These are phyloP conservation scores for Chlamydomonas eustigma DNA, from an alignment of 139 green algal species.

Conservation along the genomic window DNA sequence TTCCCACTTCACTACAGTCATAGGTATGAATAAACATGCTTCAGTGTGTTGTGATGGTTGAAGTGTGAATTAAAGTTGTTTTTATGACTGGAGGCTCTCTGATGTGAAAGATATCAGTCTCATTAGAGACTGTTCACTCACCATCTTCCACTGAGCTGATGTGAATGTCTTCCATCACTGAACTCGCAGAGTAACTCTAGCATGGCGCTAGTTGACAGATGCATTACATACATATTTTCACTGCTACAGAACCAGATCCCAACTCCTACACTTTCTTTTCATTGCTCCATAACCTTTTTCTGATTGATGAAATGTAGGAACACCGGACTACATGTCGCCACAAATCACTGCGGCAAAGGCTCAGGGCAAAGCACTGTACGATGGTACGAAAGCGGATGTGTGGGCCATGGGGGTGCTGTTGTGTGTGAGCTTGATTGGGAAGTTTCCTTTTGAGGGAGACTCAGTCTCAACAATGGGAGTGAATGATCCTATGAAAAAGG, in stretches of 20 bases:
- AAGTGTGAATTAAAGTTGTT: no score
- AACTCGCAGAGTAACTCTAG: no score
- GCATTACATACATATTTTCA: no score
- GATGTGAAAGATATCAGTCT: no score
- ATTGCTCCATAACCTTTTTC: background rate
- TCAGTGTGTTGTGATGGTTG: no score
- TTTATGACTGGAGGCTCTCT: no score
- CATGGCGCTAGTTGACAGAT: no score
- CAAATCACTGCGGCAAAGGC: constrained; percentile 29
- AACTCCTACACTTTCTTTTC: background rate
- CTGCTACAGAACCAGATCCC: no score
- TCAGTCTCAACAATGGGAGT: constrained; percentile 20
- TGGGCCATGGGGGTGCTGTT: constrained; percentile 52
- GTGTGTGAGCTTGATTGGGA: constrained; percentile 21
- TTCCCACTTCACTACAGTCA: constrained; percentile 73
- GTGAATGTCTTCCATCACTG: no score
- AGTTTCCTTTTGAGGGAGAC: constrained; percentile 56
- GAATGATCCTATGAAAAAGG: constrained; percentile 36
- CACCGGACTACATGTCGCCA: constrained; percentile 44
- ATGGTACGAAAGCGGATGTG: constrained; percentile 42
- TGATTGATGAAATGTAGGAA: constrained; percentile 16
- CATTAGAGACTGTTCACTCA: no score
- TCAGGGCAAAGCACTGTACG: constrained; percentile 34
- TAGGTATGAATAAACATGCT: constrained; percentile 15
- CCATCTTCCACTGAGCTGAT: no score